A percentile compares a stretch with the other conserved stretches of the same genome.
Conservation (phyloP, 805 yeast species). For the Saccharomycopsis olivae region DNA sequence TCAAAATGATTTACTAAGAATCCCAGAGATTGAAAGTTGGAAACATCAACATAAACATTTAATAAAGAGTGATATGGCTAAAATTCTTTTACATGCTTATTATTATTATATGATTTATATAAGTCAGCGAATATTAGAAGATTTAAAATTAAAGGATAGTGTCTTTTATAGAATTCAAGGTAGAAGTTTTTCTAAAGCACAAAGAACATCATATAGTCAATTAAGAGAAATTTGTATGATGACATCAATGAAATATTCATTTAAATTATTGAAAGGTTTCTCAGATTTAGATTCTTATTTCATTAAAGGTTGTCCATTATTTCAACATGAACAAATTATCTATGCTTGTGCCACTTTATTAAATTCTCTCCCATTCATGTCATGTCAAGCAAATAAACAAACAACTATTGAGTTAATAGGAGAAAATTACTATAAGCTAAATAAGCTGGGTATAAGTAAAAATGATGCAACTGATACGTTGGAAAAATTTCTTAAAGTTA, state of each 20-base stretch:
- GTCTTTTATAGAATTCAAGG: constrained; percentile 20
- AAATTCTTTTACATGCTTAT: constrained; percentile 36
- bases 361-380: constrained; percentile 32
- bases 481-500: constrained; percentile 40
- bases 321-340: constrained; percentile 40
- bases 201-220: constrained; percentile 20
- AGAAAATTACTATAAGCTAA: constrained; percentile 47
- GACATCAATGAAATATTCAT: constrained; percentile 36
- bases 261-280: constrained; percentile 35
- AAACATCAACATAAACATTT: constrained; percentile 33
- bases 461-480: constrained; percentile 53
- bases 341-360: constrained; percentile 45
- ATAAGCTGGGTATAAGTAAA: constrained; percentile 42
- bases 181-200: constrained; percentile 21
- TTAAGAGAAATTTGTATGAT: constrained; percentile 26
- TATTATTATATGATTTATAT: constrained; percentile 37
- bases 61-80: constrained; percentile 37
- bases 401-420: constrained; percentile 38
- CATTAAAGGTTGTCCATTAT: constrained; percentile 46
- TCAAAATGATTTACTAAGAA: constrained; percentile 18
- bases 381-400: constrained; percentile 26
- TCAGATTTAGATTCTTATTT: constrained; percentile 34
- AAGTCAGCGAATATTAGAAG: constrained; percentile 28
- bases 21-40: constrained; percentile 37
- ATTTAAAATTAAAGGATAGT: constrained; percentile 7